phyloP scores from a whole-genome alignment of 805 yeast species.

The Candida sakaeoensis region DNA sequence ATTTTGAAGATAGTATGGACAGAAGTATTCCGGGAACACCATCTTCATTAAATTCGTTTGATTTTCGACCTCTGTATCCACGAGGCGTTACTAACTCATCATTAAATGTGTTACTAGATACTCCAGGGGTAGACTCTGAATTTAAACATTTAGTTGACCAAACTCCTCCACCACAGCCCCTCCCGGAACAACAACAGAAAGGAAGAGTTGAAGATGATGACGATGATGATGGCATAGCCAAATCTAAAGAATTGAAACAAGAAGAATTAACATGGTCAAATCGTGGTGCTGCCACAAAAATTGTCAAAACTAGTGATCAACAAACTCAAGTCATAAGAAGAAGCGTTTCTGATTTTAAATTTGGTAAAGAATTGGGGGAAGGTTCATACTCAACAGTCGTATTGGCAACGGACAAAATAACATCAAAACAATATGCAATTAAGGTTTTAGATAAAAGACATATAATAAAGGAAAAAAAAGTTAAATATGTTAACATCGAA shows the following conservation, averaged over 20 bases:
- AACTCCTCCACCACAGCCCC: conserved; percentile 12
- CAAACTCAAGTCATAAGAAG: conserved; percentile 27
- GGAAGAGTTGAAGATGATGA: neutral
- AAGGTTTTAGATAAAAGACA: conserved; percentile 75
- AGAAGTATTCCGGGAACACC: conserved; percentile 32
- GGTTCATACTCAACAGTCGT: conserved; percentile 46
- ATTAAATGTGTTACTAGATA: conserved; percentile 32
- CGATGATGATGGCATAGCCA: conserved; percentile 8
- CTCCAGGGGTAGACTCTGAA: conserved; percentile 22
- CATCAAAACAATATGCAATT: conserved; percentile 64
- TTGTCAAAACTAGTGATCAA: conserved; percentile 14
- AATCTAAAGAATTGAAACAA: conserved; percentile 9
- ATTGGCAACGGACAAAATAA: conserved; percentile 46
- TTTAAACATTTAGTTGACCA: conserved; percentile 15
- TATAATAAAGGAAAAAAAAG: conserved; percentile 76
- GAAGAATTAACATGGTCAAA: conserved; percentile 28
- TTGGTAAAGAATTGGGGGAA: conserved; percentile 41
- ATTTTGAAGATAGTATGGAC: conserved; percentile 9
- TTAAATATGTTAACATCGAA: conserved; percentile 79
- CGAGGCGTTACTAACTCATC: conserved; percentile 32
- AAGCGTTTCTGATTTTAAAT: conserved; percentile 38
- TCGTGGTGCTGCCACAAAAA: conserved; percentile 32
- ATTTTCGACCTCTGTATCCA: conserved; percentile 22
- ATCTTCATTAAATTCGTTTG: conserved; percentile 26
- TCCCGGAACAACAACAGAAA: neutral